Evolutionary conservation across 192 early-diverging fungal species (phyloP), one percentile per base, ranked within the genome.

Genomic region (Phycomyces blakesleeanus): DNA sequence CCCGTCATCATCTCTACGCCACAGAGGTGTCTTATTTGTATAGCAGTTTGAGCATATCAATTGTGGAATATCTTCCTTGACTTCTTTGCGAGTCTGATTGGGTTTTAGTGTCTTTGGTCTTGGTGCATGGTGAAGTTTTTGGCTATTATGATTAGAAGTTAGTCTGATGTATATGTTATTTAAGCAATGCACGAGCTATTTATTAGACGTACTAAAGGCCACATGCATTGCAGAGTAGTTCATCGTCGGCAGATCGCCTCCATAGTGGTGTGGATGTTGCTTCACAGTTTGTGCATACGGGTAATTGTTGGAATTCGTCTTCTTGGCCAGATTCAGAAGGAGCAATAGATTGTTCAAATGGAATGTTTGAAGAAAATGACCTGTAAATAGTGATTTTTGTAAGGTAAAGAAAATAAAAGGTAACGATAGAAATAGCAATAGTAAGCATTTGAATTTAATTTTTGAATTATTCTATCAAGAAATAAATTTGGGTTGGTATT

Each of bases 161-260:
- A n/a, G n/a, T n/a, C n/a, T n/a, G n/a, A n/a, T n/a, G n/a, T n/a
- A n/a, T n/a, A n/a, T n/a, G n/a, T n/a, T n/a, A n/a, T n/a, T n/a
- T n/a, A n/a, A n/a, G n/a, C n/a, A n/a, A n/a, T n/a, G n/a, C n/a
- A n/a, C n/a, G n/a, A n/a, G n/a, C n/a, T n/a, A n/a, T n/a, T n/a
- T n/a, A n/a, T n/a, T n/a, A 29, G n/a, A 64, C 75, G 73, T 84
- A 93, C 79, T 94, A 98, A 21, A 98, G 78, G 1, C 96, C 96
- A 67, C 97, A 98, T 8, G 97, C 97, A 66, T 98, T 98, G 77
- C 97, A 98, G 24, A 98, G 80, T 5, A 91, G 77, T 62, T 91
- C 86, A 51, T 95, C 95, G 58, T 89, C 83, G n/a, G 78, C 80
- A 29, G 91, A 87, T 18, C 94, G 78, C 27, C 97, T 85, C 97